Conservation (phyloP, 2,329 filamentous ascomycete species). For the Didymella arachidicola region DNA sequence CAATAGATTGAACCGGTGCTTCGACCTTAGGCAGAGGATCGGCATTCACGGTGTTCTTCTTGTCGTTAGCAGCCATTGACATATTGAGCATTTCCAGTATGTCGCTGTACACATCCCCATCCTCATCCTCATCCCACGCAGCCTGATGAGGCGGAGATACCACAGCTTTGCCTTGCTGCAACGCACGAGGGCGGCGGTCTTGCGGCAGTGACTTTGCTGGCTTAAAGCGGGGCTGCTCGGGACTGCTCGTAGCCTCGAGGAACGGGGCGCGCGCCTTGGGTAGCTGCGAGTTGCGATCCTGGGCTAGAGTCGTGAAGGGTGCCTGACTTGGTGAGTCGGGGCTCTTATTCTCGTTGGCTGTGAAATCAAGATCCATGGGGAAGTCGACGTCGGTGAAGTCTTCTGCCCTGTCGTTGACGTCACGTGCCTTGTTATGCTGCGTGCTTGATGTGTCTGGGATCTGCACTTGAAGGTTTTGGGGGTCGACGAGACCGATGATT, state of each 20-base stretch:
- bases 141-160: not conserved
- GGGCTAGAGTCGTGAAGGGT: too few species aligned
- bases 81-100: not conserved
- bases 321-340: not conserved
- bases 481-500: conserved; percentile 45
- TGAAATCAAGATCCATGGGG: not conserved
- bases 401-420: conserved; percentile 6
- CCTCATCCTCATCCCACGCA: not conserved
- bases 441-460: not conserved
- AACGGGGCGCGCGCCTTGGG: not conserved
- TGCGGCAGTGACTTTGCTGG: not conserved
- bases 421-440: conserved; percentile 1
- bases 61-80: not conserved
- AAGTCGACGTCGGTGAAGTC: conserved; percentile 21
- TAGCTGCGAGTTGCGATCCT: not conserved
- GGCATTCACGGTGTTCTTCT: not conserved
- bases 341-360: not conserved
- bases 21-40: not conserved
- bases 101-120: not conserved
- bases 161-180: not conserved
- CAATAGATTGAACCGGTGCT: not conserved
- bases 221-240: not conserved
- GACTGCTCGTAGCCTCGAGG: conserved; percentile 4
- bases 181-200: not conserved
- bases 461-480: conserved; percentile 25